A percentile compares a stretch with the other conserved stretches of the same genome.
Conservation (phyloP, 1,139 yeast species). For the Taphrina wiesneri region DNA sequence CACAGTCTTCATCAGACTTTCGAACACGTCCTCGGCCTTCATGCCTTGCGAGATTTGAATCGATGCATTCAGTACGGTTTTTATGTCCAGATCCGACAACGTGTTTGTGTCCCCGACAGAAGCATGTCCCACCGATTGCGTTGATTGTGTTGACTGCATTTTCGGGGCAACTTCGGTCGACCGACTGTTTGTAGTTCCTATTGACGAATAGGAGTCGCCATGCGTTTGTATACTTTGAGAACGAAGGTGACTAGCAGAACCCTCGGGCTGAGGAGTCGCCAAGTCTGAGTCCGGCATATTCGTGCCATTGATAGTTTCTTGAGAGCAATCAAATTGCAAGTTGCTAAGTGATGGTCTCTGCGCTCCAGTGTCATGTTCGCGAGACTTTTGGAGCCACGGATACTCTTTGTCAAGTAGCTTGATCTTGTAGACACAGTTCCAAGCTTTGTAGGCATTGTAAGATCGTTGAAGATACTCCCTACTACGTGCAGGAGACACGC, state of each 20-base stretch:
- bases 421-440: not conserved
- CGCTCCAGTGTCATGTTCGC: not conserved
- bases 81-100: conserved; percentile 9
- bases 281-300: not conserved
- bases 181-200: not conserved
- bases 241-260: not conserved
- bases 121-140: not conserved
- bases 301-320: not conserved
- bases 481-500: not conserved
- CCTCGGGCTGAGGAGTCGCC: not conserved
- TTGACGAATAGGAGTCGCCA: not conserved
- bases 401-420: not conserved
- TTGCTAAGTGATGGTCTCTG: not conserved
- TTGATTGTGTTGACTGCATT: not conserved
- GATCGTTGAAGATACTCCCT: not conserved
- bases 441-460: not conserved
- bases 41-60: conserved; percentile 10
- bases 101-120: not conserved
- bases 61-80: conserved; percentile 19
- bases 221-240: not conserved
- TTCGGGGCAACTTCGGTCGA: not conserved
- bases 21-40: conserved; percentile 17
- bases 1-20: conserved; percentile 39
- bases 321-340: not conserved
- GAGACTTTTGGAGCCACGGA: not conserved